These are phyloP conservation scores for Tylopilus orsonianus DNA, from an alignment of 1,284 basidiomycete species.

Conservation along the genomic window DNA sequence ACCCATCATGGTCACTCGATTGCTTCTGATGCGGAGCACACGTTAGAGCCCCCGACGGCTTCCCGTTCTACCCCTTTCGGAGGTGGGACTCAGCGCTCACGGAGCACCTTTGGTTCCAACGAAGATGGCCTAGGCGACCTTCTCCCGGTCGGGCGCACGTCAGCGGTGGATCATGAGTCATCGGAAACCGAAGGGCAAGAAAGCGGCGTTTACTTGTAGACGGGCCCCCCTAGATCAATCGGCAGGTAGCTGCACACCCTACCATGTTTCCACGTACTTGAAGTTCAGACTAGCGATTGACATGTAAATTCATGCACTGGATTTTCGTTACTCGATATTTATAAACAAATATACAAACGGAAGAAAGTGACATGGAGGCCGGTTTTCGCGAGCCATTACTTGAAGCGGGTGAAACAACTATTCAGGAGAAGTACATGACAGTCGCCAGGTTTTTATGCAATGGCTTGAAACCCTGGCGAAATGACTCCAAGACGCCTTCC, in stretches of 20 bases:
- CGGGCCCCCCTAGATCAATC: not conserved
- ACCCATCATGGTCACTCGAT: conserved; percentile 56
- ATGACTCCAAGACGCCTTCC: conserved; percentile 49
- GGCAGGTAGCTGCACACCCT: too few relatives aligned
- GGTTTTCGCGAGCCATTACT: not conserved
- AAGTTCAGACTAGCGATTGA: too few relatives aligned
- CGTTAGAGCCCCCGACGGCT: conserved; percentile 4
- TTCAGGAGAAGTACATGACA: conserved; percentile 67
- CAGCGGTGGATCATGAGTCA: not conserved
- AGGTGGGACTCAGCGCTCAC: conserved; percentile 6
- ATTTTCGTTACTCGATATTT: conserved; percentile 3
- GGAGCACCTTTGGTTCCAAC: conserved; percentile 2
- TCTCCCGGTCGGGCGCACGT: not conserved
- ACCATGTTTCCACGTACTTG: not conserved
- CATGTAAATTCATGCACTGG: conserved; percentile 1
- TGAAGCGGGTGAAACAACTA: not conserved
- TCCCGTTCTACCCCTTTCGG: not conserved
- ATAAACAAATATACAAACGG: not conserved
- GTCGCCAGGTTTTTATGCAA: conserved; percentile 48
- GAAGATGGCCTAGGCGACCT: conserved; percentile 17
- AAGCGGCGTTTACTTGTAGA: conserved; percentile 32
- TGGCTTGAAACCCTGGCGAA: conserved; percentile 55
- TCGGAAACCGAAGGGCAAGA: conserved; percentile 6
- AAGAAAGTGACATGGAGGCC: not conserved
- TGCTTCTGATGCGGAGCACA: conserved; percentile 23